Evolutionary conservation across 768 basidiomycete genomes (phyloP), one percentile per base, ranked within the genome.

Genomic region (Psilocybe azurescens): DNA sequence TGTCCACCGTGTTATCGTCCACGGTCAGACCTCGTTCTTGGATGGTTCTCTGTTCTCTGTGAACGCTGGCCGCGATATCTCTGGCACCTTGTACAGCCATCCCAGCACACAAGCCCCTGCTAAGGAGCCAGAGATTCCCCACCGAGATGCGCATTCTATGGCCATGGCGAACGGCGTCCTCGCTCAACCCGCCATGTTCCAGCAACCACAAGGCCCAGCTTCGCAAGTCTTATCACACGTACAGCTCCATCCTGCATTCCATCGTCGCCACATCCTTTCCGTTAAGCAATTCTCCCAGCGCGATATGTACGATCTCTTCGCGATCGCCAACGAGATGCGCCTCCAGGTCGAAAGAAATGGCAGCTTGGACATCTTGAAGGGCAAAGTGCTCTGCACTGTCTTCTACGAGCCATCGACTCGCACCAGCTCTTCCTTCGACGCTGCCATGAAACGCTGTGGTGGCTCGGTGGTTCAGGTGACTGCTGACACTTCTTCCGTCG

Each of bases 351-450:
- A 99, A 76, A 86, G 95, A 32, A 91, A 88, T 69, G 94, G 95
- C 1, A 84, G 86, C 0, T 81, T 98, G 59, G 95, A 99, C 67
- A 87, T 97, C 60, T 82, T 99, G 49, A 92, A 90, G 65, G 97
- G 97, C 39, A 93, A 90, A 62, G 89, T 99, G 1, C 84, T 99
- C 5, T 94, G 91, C 72, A 95, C 89, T 20, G 73, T 96, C 39
- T 99, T 99, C 83, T 99, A 95, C 74, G 97, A 99, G 74, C 93
- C 97, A 1, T 97, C 95, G 2, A 99, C 97, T 2, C 85, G 97
- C 36, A 99, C 97, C 3, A 95, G 93, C 64, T 85, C 91, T 3
- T 98, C 97, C 8, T 99, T 99, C 70, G 97, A 99, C 72, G 91
- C 97, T 2, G 97, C 97, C 10, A 99, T 99, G 97, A 97, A 97